These are phyloP conservation scores for Zygosaccharomyces sapae DNA, from an alignment of 1,139 yeast species.

Conservation along the genomic window DNA sequence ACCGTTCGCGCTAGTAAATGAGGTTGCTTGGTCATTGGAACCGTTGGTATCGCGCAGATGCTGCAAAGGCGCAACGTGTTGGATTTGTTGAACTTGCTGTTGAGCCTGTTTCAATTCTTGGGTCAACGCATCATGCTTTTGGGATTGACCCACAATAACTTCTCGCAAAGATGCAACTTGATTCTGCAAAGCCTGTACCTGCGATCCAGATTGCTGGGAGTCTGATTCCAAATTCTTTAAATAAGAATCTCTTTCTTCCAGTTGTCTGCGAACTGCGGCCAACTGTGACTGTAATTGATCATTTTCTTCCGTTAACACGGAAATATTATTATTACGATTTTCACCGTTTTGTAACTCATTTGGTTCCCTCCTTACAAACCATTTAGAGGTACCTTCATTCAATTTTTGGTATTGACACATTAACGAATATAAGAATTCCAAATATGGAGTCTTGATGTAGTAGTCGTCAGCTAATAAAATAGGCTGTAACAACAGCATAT, in stretches of 20 bases:
- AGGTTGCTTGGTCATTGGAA: conserved; percentile 4
- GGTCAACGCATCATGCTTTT: conserved; percentile 17
- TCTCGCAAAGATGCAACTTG: conserved; percentile 22
- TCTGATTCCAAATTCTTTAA: conserved; percentile 23
- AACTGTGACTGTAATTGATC: conserved; percentile 7
- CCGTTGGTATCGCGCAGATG: conserved; percentile 1
- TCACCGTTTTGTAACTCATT: conserved; percentile 24
- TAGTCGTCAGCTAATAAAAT: conserved; percentile 82
- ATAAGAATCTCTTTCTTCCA: conserved; percentile 9
- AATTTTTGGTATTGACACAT: conserved; percentile 62
- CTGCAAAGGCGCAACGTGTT: conserved; percentile 1
- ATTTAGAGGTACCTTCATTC: conserved; percentile 43
- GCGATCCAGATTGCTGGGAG: conserved; percentile 15
- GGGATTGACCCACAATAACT: conserved; percentile 21
- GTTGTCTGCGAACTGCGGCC: conserved; percentile 2
- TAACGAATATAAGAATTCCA: conserved; percentile 80
- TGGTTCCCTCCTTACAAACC: conserved; percentile 38
- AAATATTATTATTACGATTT: conserved; percentile 26
- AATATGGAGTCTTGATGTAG: conserved; percentile 80
- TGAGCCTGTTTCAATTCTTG: conserved; percentile 17
- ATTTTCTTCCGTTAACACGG: conserved; percentile 18
- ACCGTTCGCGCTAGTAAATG: conserved; percentile 3
- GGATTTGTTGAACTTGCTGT: conserved; percentile 7
- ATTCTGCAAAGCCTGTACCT: conserved; percentile 13
- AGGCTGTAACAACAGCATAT: conserved; percentile 75